Base-by-base conservation (phyloP, 2,329 filamentous ascomycete genomes). In the Trichoderma endophyticum region DNA sequence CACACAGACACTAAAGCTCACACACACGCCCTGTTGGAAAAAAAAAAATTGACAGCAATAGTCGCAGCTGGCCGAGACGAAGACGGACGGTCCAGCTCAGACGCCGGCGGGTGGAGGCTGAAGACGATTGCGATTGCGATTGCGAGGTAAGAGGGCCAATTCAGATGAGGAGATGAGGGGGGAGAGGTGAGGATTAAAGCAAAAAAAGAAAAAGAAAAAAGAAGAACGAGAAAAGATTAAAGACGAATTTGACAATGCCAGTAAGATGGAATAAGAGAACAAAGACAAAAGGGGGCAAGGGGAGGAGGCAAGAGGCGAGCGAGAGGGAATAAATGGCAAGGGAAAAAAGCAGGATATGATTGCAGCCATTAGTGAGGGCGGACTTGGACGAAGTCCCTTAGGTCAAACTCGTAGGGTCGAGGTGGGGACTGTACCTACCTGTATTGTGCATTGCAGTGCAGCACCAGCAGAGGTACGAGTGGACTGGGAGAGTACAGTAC, bases 251-350 rank as follows among this genome's bases (percentile, higher is more conserved):
- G 68, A 73, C 51, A 57, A 39, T 43, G 54, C 21, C n/a, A 60
- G 70, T 34, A 8, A 56, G 63, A 43, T 34, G n/a, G 56, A 62
- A 51, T 21, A 63, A 57, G n/a, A 64, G 71, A 59, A 30, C 57
- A 72, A 51, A 66, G 61, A 60, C 63, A 64, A 70, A 69, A 51
- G 72, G 64, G 71, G 74, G 74, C 62, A 68, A 71, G 74, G 73
- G 70, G 73, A 70, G 36, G 72, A 60, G 59, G 39, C 48, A 67
- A 69, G 28, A 64, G 57, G 63, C 54, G 62, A 65, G 69, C 32
- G 51, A 72, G 71, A 73, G 71, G 71, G 71, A 71, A 73, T 71
- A 71, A 66, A 71, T 51, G 67, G 68, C 51, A 51, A 66, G 56
- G 59, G 64, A 26, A 68, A 69, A 67, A 73, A 59, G 71, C 71